These are phyloP conservation scores for Pseudozyma sp. DNA, from an alignment of 1,284 basidiomycete genomes.

Conservation along the genomic window DNA sequence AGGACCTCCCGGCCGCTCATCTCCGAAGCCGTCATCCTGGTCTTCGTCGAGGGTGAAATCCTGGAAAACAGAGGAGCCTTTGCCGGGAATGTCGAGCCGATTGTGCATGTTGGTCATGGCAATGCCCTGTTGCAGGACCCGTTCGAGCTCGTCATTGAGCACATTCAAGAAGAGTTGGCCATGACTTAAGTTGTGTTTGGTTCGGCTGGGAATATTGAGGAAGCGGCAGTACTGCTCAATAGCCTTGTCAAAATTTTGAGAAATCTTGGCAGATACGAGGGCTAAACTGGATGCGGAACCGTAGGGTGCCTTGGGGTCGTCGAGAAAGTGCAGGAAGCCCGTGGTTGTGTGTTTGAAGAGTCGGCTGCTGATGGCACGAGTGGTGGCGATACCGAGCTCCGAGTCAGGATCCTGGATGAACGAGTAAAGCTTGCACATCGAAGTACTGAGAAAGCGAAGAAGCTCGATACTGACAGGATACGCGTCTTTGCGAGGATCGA, in stretches of 20 bases:
- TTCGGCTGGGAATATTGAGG: constrained; percentile 1
- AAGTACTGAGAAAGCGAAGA: constrained; percentile 24
- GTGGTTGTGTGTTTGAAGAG: constrained; percentile 38
- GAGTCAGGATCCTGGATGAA: constrained; percentile 19
- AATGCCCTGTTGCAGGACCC: constrained; percentile 18
- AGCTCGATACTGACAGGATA: constrained; percentile 21
- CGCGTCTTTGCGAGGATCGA: constrained; percentile 6
- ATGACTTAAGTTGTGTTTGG: constrained; percentile 17
- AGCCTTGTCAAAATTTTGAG: constrained; percentile 29
- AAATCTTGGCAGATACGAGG: constrained; percentile 13
- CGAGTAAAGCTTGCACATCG: constrained; percentile 23
- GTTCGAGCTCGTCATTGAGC: constrained; percentile 29
- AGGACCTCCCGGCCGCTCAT: not conserved
- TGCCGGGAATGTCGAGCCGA: constrained; percentile 22
- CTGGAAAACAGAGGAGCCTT: not conserved
- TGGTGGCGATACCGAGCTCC: constrained; percentile 17
- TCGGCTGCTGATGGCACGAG: constrained; percentile 32
- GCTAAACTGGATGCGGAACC: constrained; percentile 20
- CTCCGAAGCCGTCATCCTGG: no score
- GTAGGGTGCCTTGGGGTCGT: constrained; percentile 25
- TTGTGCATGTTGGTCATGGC: constrained; percentile 18
- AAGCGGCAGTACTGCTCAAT: constrained; percentile 15
- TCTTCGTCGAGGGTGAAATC: not conserved
- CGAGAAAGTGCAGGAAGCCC: constrained; percentile 39
- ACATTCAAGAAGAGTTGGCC: constrained; percentile 28